A percentile compares a stretch with the other conserved stretches of the same genome.
phyloP scores from a whole-genome alignment of 805 yeast genomes.

The Wickerhamomyces rabaulensis region DNA sequence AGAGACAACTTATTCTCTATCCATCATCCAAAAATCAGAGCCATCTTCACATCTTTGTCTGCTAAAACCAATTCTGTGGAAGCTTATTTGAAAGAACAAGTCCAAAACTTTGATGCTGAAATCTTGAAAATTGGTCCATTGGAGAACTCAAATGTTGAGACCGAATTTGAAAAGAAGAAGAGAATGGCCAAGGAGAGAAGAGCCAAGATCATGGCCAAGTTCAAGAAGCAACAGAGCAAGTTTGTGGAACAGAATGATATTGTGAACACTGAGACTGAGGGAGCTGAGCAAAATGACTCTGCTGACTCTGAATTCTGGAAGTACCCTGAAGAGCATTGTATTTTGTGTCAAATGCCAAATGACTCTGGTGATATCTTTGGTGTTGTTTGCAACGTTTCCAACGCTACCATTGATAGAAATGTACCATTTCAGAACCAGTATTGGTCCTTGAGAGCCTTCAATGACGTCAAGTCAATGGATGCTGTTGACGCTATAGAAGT shows the following conservation, averaged over 20 bases:
- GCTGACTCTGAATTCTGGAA: constrained; percentile 36
- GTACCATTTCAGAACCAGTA: constrained; percentile 59
- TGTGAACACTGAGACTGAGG: constrained; percentile 24
- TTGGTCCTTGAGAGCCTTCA: constrained; percentile 62
- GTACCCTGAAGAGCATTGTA: constrained; percentile 72
- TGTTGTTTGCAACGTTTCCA: constrained; percentile 55
- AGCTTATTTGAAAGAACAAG: constrained; percentile 30
- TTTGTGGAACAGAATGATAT: constrained; percentile 57
- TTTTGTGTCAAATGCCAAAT: constrained; percentile 75
- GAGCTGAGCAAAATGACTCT: constrained; percentile 5
- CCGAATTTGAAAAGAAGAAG: constrained; percentile 55
- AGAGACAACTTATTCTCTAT: constrained; percentile 33
- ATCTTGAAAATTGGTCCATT: constrained; percentile 4
- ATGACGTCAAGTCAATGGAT: constrained; percentile 30
- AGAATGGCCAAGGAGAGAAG: constrained; percentile 65
- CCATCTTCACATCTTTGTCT: constrained; percentile 37
- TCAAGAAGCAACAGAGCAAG: constrained; percentile 72
- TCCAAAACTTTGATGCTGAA: constrained; percentile 28
- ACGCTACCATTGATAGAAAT: constrained; percentile 53
- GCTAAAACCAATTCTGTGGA: constrained; percentile 26
- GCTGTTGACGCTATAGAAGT: constrained; percentile 10
- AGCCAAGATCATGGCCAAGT: constrained; percentile 66
- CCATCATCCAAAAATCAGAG: constrained; percentile 52
- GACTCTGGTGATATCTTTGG: constrained; percentile 68
- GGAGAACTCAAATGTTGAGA: constrained; percentile 2